phyloP scores from a whole-genome alignment of 768 basidiomycete species.

The Lentinula detonsa region DNA sequence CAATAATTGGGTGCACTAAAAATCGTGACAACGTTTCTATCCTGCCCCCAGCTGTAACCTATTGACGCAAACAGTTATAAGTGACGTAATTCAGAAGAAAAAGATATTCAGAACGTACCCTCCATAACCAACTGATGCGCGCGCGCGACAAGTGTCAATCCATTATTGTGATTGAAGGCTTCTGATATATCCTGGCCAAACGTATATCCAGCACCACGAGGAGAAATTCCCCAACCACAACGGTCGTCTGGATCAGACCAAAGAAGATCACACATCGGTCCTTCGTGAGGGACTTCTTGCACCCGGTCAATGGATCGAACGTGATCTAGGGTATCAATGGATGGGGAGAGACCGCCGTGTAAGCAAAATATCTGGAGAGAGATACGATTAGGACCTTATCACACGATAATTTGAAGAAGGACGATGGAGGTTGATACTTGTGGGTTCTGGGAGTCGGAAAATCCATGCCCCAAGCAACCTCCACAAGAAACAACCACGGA shows the following conservation, averaged over 20 bases:
- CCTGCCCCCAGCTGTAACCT: slow-evolving; percentile 98
- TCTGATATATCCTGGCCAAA: slow-evolving; percentile 99
- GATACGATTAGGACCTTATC: slow-evolving; percentile 9
- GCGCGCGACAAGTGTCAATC: slow-evolving; percentile 89
- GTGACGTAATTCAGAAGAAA: not conserved
- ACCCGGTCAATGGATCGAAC: slow-evolving; percentile 98
- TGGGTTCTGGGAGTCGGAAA: not conserved
- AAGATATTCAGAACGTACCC: slow-evolving; percentile 42
- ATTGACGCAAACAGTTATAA: slow-evolving; percentile 7
- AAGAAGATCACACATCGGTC: slow-evolving; percentile 98
- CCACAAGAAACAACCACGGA: not conserved
- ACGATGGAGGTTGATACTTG: not conserved
- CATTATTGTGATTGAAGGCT: slow-evolving; percentile 99
- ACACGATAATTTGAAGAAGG: not conserved
- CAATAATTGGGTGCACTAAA: slow-evolving; percentile 99
- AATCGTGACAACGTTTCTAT: slow-evolving; percentile 98
- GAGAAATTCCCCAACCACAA: slow-evolving; percentile 99
- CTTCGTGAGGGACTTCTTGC: slow-evolving; percentile 99
- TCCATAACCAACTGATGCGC: slow-evolving; percentile 98
- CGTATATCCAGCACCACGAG: slow-evolving; percentile 97
- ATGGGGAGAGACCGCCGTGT: slow-evolving; percentile 95
- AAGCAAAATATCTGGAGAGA: slow-evolving; percentile 88
- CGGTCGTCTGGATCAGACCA: slow-evolving; percentile 99
- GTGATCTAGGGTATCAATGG: slow-evolving; percentile 99
- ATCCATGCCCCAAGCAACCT: not conserved